Conservation (phyloP, 805 yeast genomes). For the Wickerhamiella allomyrinae region DNA sequence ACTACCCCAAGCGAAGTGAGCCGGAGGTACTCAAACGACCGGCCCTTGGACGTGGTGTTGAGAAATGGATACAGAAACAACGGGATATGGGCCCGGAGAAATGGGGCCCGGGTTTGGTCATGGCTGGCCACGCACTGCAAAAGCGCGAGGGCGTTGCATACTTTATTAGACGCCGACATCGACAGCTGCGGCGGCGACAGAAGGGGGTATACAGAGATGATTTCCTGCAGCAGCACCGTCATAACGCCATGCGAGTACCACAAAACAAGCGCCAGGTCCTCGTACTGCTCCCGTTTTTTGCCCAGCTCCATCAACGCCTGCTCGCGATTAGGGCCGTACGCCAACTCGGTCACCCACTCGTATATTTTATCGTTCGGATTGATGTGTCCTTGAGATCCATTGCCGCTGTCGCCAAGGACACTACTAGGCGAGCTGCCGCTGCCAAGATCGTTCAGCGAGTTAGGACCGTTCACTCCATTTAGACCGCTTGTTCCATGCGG, state of each 20-base stretch:
- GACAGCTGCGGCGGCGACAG: conserved; percentile 76
- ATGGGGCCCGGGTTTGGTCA: conserved; percentile 71
- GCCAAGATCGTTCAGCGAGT: too few relatives aligned
- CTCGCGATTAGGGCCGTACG: conserved; percentile 82
- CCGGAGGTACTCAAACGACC: conserved; percentile 87
- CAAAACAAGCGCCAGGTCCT: conserved; percentile 77
- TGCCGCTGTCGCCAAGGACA: not conserved
- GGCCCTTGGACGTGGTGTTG: conserved; percentile 78
- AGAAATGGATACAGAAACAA: conserved; percentile 85
- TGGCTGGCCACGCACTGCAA: conserved; percentile 96
- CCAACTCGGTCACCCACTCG: conserved; percentile 79
- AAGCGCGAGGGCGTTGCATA: conserved; percentile 87
- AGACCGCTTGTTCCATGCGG: too few relatives aligned
- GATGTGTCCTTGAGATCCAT: not conserved
- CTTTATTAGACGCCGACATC: conserved; percentile 79
- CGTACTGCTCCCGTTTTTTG: conserved; percentile 86
- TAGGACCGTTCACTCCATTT: too few relatives aligned
- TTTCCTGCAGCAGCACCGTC: conserved; percentile 81
- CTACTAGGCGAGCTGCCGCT: too few relatives aligned
- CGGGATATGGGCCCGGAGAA: conserved; percentile 82
- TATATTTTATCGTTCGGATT: conserved; percentile 52
- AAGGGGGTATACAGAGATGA: conserved; percentile 77
- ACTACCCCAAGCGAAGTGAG: conserved; percentile 90
- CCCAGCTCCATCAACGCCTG: conserved; percentile 87
- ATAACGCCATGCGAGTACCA: conserved; percentile 97